Conservation (phyloP, 768 basidiomycete species). For the Crucibulum laeve region DNA sequence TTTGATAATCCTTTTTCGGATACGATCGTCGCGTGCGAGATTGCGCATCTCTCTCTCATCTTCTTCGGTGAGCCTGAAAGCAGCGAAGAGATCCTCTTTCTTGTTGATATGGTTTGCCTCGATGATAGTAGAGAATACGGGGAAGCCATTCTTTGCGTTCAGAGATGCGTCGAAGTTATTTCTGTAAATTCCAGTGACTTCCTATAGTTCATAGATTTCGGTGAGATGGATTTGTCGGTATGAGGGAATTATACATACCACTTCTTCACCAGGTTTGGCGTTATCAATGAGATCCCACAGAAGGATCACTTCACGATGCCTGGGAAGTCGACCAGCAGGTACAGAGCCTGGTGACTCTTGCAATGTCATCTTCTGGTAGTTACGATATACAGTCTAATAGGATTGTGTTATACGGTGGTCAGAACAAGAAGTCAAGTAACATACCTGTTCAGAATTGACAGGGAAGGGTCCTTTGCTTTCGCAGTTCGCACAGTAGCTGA, state of each 20-base stretch:
- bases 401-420: not conserved
- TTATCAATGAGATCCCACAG: slow-evolving; percentile 98
- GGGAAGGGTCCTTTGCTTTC: slow-evolving; percentile 93
- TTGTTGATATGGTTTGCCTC: slow-evolving; percentile 99
- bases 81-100: slow-evolving; percentile 99
- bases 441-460: slow-evolving; percentile 93
- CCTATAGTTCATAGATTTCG: slow-evolving; percentile 48
- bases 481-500: slow-evolving; percentile 93
- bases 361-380: slow-evolving; percentile 98
- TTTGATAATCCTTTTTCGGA: slow-evolving; percentile 96
- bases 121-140: slow-evolving; percentile 96
- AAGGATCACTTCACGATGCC: slow-evolving; percentile 94
- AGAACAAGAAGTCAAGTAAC: slow-evolving; percentile 10
- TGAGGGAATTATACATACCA: slow-evolving; percentile 46
- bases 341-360: slow-evolving; percentile 98
- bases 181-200: slow-evolving; percentile 96
- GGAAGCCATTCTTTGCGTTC: slow-evolving; percentile 98
- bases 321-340: slow-evolving; percentile 92
- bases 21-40: slow-evolving; percentile 87
- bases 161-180: slow-evolving; percentile 99
- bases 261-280: slow-evolving; percentile 98
- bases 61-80: slow-evolving; percentile 94
- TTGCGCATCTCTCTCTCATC: slow-evolving; percentile 90
- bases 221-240: not conserved
- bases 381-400: slow-evolving; percentile 88